Evolutionary conservation across 2,329 filamentous ascomycete genomes (phyloP), one percentile per base, ranked within the genome.

Genomic region (Talaromyces marneffei): DNA sequence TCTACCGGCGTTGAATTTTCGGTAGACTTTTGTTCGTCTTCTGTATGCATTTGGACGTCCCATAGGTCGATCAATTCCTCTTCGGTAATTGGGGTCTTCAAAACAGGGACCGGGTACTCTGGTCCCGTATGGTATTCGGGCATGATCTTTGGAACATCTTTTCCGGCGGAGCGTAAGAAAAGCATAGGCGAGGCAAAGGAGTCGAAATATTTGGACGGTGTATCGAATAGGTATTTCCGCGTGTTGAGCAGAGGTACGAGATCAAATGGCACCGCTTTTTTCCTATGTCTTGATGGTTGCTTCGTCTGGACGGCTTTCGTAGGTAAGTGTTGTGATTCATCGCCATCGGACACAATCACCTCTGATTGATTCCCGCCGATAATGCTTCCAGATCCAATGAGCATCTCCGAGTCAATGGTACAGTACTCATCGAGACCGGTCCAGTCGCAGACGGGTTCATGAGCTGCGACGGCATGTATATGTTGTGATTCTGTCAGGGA

Each of bases 171-270:
- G 23, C 77, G 73, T 8, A 79, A 70, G 54, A 79, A 77, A 6
- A 79, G 63, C 3, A 75, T 66, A 0, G 77, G 77, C 3, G 75
- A 78, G 0, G 77, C 76, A 60, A 79, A 79, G 0, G 75, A 64
- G 62, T 79, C 77, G 50, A 79, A 79, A 64, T 74, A 78, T 10
- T 69, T 69, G 29, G 74, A 72, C 20, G 76, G 74, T 0, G 66
- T 71, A 7, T 66, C 44, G 62, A 79, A 79, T 20, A 77, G 68
- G 7, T 52, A 56, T 29, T 71, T 69, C 3, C 77, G 71, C 0
- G 74, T 74, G 31, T 72, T 57, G 0, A 77, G 70, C 2, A 77
- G 68, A 1, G 72, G 69, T 10, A 75, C 57, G 3, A 78, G 64
- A 57, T 77, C 75, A 10, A 63, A 54, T 1, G 70, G 72, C 0